Percentiles rank a stretch among this genome's conserved stretches.
These are phyloP conservation scores for Cryoendolithus antarcticus DNA, from an alignment of 2,329 filamentous ascomycete species.

Conservation along the genomic window DNA sequence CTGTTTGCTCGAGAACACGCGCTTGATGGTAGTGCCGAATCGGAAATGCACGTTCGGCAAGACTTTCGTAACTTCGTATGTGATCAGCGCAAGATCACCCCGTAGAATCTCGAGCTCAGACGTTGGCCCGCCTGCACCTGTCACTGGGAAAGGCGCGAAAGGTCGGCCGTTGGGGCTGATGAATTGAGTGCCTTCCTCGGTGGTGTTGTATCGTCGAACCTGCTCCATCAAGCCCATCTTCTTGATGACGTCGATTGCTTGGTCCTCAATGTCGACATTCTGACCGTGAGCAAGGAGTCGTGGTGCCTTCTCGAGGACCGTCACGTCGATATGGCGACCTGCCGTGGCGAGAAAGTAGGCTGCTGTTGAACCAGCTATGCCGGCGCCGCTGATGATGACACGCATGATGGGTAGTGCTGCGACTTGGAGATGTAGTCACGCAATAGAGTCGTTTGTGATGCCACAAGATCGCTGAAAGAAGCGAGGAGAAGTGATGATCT, in stretches of 20 bases:
- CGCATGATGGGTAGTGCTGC: background rate
- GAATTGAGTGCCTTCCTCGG: slow-evolving; percentile 16
- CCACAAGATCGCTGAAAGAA: no score
- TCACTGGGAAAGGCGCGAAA: slow-evolving; percentile 14
- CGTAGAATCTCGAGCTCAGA: slow-evolving; percentile 44
- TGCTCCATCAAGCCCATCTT: slow-evolving; percentile 16
- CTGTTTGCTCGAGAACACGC: slow-evolving; percentile 5
- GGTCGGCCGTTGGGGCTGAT: slow-evolving; percentile 10
- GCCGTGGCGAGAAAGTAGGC: slow-evolving; percentile 10
- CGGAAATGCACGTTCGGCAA: slow-evolving; percentile 12
- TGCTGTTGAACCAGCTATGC: slow-evolving; percentile 14
- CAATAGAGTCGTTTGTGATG: no score
- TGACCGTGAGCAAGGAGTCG: slow-evolving; percentile 11
- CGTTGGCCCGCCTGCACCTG: slow-evolving; percentile 23
- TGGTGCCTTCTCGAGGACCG: slow-evolving; percentile 11
- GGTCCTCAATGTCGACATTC: slow-evolving; percentile 19
- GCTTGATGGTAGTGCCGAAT: slow-evolving; percentile 10
- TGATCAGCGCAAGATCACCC: slow-evolving; percentile 35
- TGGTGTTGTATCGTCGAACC: slow-evolving; percentile 9
- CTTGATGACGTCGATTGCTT: slow-evolving; percentile 13
- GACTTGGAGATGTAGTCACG: no score
- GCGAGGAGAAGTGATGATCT: no score
- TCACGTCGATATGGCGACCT: slow-evolving; percentile 8
- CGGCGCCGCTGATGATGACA: slow-evolving; percentile 13
- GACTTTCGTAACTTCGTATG: slow-evolving; percentile 24